A percentile compares a stretch with the other conserved stretches of the same genome.
These are phyloP conservation scores for Aspergillus sp. DNA, from an alignment of 2,329 filamentous ascomycete species.

Conservation along the genomic window DNA sequence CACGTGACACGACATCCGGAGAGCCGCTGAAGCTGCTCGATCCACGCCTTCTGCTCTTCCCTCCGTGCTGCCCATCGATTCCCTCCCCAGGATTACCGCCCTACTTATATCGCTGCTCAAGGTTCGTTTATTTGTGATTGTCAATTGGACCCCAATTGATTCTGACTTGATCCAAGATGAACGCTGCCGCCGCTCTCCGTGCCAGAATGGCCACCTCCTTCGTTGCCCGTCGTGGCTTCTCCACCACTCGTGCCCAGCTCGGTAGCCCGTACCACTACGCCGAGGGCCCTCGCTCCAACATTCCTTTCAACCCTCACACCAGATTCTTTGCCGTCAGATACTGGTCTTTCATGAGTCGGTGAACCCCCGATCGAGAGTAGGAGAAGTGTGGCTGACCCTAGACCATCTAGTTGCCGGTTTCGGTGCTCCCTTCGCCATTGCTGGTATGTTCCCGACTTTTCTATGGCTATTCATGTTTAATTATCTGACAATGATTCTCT, in stretches of 20 bases:
- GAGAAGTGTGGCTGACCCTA: constrained; percentile 31
- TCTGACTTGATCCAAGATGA: constrained; percentile 63
- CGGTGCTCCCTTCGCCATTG: constrained; percentile 57
- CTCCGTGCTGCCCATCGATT: constrained; percentile 16
- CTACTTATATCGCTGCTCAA: constrained; percentile 22
- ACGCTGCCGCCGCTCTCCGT: constrained; percentile 63
- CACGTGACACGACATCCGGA: constrained; percentile 12
- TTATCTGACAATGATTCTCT: constrained; percentile 19
- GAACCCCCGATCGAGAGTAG: constrained; percentile 3
- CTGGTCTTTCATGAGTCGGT: constrained; percentile 72
- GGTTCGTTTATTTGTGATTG: constrained; percentile 17
- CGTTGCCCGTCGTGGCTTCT: constrained; percentile 88
- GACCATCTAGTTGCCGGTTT: constrained; percentile 51
- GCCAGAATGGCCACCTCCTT: constrained; percentile 59
- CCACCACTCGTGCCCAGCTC: constrained; percentile 79
- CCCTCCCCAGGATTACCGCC: constrained; percentile 10
- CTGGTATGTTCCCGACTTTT: constrained; percentile 47
- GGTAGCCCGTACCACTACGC: constrained; percentile 96
- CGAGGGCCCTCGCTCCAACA: constrained; percentile 88
- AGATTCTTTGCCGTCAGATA: constrained; percentile 79
- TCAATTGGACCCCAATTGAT: constrained; percentile 16
- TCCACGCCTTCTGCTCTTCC: constrained; percentile 4
- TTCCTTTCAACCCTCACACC: constrained; percentile 94
- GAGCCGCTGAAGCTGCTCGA: constrained; percentile 5
- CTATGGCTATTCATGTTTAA: not conserved